These are phyloP conservation scores for Protomyces gravidus DNA, from an alignment of 1,139 yeast genomes.

Conservation along the genomic window DNA sequence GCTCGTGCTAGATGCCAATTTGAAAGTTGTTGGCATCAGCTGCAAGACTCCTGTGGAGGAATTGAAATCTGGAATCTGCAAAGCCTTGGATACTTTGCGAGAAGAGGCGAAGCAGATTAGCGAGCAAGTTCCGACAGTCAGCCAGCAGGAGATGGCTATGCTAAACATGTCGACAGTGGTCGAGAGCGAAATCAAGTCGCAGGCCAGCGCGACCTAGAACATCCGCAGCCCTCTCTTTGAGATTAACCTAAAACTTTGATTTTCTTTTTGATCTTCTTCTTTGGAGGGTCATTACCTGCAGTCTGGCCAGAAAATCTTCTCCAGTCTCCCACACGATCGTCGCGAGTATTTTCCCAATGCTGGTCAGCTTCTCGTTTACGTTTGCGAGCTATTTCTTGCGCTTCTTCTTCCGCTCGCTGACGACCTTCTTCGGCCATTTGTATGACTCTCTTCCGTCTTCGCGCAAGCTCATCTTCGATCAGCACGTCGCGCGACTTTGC, in stretches of 20 bases:
- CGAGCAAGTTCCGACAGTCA: neutral
- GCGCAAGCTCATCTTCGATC: slow-evolving; percentile 47
- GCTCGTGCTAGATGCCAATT: neutral
- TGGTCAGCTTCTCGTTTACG: slow-evolving; percentile 44
- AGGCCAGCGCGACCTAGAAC: no score
- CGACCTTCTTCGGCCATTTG: slow-evolving; percentile 45
- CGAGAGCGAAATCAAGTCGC: no score
- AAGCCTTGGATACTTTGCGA: neutral
- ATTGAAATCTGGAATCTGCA: neutral
- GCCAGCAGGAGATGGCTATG: neutral
- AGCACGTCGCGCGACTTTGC: slow-evolving; percentile 45
- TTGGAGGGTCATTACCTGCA: slow-evolving; percentile 20
- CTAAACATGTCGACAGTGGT: no score
- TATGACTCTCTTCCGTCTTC: slow-evolving; percentile 43
- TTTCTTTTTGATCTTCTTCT: slow-evolving; percentile 42
- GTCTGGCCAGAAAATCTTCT: slow-evolving; percentile 49
- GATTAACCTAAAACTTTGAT: slow-evolving; percentile 25
- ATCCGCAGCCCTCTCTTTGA: no score
- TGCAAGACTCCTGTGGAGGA: neutral
- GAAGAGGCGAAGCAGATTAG: neutral
- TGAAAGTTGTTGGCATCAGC: neutral
- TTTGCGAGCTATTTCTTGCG: slow-evolving; percentile 40
- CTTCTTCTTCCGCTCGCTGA: slow-evolving; percentile 45
- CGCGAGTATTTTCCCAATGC: slow-evolving; percentile 63
- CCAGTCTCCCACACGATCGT: slow-evolving; percentile 60